Conservation (phyloP, 257 asterid species). For the Solanum boliviense region DNA sequence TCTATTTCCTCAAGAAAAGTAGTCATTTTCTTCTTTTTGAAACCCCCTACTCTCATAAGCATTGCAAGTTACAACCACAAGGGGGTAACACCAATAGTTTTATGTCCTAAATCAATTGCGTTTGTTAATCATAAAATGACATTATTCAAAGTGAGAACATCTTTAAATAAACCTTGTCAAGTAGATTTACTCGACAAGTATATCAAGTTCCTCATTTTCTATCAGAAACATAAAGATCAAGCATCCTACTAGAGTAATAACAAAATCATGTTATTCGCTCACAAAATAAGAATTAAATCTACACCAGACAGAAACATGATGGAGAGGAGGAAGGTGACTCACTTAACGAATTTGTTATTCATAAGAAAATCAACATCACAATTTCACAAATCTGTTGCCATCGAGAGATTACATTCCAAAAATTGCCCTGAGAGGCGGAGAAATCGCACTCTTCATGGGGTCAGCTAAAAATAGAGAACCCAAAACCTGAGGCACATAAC, state of each 20-base stretch:
- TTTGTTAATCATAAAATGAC: background rate
- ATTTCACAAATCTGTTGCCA: background rate
- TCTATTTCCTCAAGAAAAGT: background rate
- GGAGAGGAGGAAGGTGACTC: background rate
- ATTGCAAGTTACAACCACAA: background rate
- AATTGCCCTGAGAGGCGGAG: conserved; percentile 68
- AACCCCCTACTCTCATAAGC: background rate
- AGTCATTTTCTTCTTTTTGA: background rate
- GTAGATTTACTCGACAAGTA: background rate
- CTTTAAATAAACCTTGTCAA: background rate
- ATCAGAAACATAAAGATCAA: background rate
- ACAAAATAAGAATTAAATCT: background rate
- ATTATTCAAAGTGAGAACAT: background rate
- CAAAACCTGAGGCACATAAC: background rate
- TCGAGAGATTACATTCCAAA: conserved; percentile 15
- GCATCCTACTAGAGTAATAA: background rate
- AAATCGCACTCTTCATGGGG: conserved; percentile 62
- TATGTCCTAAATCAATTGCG: background rate
- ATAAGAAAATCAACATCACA: background rate
- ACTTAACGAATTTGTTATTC: background rate
- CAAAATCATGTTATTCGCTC: background rate
- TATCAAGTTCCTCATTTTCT: background rate
- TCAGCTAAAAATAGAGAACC: conserved; percentile 21
- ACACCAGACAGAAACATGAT: background rate
- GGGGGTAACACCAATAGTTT: background rate